Evolutionary conservation across 108 stramenopile genomes (phyloP).

Genomic region (Nitzschia palea): DNA sequence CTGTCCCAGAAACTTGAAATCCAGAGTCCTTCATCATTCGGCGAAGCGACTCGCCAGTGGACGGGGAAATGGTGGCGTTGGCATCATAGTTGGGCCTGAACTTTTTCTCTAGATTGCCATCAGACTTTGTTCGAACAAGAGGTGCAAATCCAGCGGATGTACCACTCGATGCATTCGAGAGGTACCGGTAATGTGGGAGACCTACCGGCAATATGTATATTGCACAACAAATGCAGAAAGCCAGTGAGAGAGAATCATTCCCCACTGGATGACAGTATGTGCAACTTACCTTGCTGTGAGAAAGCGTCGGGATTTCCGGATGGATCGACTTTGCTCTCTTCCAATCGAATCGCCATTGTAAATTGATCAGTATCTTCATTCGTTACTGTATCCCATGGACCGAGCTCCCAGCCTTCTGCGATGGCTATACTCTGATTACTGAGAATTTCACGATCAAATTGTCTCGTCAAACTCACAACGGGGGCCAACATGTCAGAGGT

Average conservation of each 20-base stretch:
- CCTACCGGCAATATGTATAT: too few relatives aligned
- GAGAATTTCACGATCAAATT: constrained; percentile 40
- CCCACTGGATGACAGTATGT: too few relatives aligned
- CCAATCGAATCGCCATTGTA: background rate
- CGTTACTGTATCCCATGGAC: constrained; percentile 20
- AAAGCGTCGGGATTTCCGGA: background rate
- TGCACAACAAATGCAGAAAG: too few relatives aligned
- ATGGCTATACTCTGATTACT: constrained; percentile 55
- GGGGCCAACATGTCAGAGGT: constrained; percentile 68
- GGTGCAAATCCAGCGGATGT: background rate
- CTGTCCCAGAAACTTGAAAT: constrained; percentile 26
- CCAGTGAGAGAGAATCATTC: background rate
- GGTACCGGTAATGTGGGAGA: constrained; percentile 10
- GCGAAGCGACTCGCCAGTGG: background rate
- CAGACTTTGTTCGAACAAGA: constrained; percentile 28
- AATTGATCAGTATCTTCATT: background rate
- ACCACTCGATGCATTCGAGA: background rate
- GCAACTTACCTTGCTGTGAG: background rate
- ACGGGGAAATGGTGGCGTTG: background rate
- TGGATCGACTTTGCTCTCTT: constrained; percentile 1
- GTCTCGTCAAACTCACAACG: constrained; percentile 45
- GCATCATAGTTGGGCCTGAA: constrained; percentile 9
- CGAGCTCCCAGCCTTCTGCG: constrained; percentile 48
- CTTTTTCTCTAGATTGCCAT: constrained; percentile 12
- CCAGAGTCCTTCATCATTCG: constrained; percentile 13